phyloP scores from a whole-genome alignment of 495 filamentous ascomycete genomes.

The Xanthoparmelia taractica region DNA sequence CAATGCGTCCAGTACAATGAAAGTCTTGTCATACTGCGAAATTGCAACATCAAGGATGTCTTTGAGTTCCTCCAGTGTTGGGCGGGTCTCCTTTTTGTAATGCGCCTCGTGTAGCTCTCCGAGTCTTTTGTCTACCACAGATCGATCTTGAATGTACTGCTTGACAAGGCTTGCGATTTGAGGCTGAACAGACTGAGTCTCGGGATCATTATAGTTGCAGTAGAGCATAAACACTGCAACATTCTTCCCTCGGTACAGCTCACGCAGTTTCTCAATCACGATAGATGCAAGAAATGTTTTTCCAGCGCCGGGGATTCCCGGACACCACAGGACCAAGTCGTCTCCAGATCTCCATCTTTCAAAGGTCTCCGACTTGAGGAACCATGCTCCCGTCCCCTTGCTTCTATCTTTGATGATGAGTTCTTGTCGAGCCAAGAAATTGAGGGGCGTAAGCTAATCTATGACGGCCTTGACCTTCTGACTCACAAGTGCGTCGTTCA shows the following conservation, averaged over 20 bases:
- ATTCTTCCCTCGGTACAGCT: neutral
- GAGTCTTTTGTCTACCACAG: slow-evolving; percentile 11
- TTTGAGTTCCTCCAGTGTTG: slow-evolving; percentile 14
- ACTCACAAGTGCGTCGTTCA: slow-evolving; percentile 11
- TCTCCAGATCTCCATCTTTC: slow-evolving; percentile 1
- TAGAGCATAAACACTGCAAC: slow-evolving; percentile 20
- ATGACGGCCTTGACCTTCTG: slow-evolving; percentile 18
- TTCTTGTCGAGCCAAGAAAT: slow-evolving; percentile 19
- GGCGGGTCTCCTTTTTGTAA: slow-evolving; percentile 6
- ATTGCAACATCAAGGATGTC: slow-evolving; percentile 12
- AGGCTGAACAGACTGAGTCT: slow-evolving; percentile 21
- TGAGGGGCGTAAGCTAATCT: slow-evolving; percentile 20
- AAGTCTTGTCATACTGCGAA: slow-evolving; percentile 12
- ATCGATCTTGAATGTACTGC: slow-evolving; percentile 18
- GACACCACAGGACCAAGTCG: slow-evolving; percentile 9
- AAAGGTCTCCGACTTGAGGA: slow-evolving; percentile 9
- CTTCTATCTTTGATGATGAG: neutral
- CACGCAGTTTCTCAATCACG: slow-evolving; percentile 28
- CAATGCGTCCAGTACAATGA: slow-evolving; percentile 23
- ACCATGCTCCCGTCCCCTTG: slow-evolving; percentile 9
- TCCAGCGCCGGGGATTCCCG: slow-evolving; percentile 13
- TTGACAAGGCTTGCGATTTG: slow-evolving; percentile 21
- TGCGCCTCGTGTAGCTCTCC: slow-evolving; percentile 14
- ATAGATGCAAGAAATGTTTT: slow-evolving; percentile 24
- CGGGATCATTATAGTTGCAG: slow-evolving; percentile 21